phyloP scores from a whole-genome alignment of 1,284 basidiomycete genomes.

The Papiliotrema laurentii region DNA sequence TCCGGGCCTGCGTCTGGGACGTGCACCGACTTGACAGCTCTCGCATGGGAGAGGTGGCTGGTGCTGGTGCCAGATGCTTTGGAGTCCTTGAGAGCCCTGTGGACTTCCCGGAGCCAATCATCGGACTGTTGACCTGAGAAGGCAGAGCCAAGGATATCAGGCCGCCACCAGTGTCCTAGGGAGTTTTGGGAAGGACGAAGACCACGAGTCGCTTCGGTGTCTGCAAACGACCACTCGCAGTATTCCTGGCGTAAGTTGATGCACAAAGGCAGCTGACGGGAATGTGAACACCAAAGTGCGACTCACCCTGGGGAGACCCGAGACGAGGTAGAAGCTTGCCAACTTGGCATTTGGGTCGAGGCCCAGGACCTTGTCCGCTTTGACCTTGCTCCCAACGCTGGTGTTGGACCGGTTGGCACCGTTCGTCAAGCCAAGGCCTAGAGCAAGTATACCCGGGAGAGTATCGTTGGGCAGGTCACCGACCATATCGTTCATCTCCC shows the following conservation, averaged over 20 bases:
- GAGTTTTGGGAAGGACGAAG: slow-evolving; percentile 81
- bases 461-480: not conserved
- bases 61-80: slow-evolving; percentile 48
- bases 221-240: slow-evolving; percentile 76
- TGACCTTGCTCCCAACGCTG: slow-evolving; percentile 8
- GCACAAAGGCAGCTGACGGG: not conserved
- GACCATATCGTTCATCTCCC: not conserved
- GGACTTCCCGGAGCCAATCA: slow-evolving; percentile 6
- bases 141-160: slow-evolving; percentile 85
- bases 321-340: slow-evolving; percentile 51
- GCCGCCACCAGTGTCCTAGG: slow-evolving; percentile 87
- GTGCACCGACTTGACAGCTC: slow-evolving; percentile 51
- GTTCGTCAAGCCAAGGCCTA: not conserved
- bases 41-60: slow-evolving; percentile 10
- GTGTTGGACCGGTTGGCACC: not conserved
- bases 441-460: not conserved
- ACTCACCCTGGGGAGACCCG: slow-evolving; percentile 50
- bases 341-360: slow-evolving; percentile 39
- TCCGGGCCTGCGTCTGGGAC: slow-evolving; percentile 43
- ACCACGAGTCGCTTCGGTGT: slow-evolving; percentile 77
- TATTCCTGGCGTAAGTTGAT: slow-evolving; percentile 3
- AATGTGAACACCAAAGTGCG: not conserved
- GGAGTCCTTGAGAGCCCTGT: slow-evolving; percentile 30
- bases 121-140: slow-evolving; percentile 61
- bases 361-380: slow-evolving; percentile 35